Conservation (phyloP, 2,329 filamentous ascomycete species). For the Penicillium sclerotiorum region DNA sequence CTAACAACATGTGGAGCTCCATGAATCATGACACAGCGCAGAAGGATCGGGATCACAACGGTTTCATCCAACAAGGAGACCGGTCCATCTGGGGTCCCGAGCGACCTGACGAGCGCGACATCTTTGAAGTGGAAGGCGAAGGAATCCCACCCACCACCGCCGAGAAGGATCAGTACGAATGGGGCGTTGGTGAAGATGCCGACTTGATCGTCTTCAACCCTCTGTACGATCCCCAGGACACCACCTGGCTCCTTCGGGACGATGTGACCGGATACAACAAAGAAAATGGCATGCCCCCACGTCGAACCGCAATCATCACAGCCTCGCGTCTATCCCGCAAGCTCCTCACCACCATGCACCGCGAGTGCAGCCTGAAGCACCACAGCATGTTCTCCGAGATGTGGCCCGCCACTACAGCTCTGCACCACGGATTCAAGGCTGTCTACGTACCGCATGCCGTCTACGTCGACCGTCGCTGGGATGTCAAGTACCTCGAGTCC, state of each 20-base stretch:
- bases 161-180: conserved; percentile 78
- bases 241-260: conserved; percentile 78
- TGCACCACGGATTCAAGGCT: conserved; percentile 91
- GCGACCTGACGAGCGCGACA: conserved; percentile 68
- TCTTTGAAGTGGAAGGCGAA: conserved; percentile 73
- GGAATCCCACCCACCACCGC: conserved; percentile 70
- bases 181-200: conserved; percentile 88
- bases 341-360: conserved; percentile 84
- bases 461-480: conserved; percentile 87
- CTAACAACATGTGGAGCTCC: conserved; percentile 69
- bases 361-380: conserved; percentile 79
- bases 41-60: conserved; percentile 14
- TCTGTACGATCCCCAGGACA: conserved; percentile 85
- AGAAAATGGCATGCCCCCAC: conserved; percentile 62
- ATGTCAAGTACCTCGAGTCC: conserved; percentile 71
- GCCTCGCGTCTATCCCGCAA: conserved; percentile 79
- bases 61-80: conserved; percentile 47
- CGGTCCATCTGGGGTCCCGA: conserved; percentile 82
- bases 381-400: conserved; percentile 95
- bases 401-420: conserved; percentile 85
- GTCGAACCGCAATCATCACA: conserved; percentile 86
- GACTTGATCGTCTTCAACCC: conserved; percentile 92
- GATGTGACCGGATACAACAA: conserved; percentile 85
- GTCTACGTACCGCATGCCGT: conserved; percentile 89
- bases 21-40: conserved; percentile 34